A percentile compares a stretch with the other conserved stretches of the same genome.
Conservation (phyloP, 495 filamentous ascomycete genomes). For the Xylaria castorea region DNA sequence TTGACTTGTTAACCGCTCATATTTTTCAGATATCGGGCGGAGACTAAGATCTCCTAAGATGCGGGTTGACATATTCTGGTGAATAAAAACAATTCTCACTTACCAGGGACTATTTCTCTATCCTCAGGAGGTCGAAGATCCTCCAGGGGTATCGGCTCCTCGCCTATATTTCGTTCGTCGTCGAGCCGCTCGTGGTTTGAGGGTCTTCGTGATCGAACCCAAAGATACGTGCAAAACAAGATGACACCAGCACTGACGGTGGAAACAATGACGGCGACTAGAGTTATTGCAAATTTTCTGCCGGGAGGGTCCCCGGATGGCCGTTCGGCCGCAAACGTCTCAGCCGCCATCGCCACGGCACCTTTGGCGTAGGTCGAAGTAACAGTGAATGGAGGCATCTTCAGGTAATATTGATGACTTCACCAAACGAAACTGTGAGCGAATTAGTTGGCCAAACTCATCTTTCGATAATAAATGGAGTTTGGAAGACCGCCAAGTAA, state of each 20-base stretch:
- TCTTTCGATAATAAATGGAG: not conserved
- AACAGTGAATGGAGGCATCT: slow-evolving; percentile 1
- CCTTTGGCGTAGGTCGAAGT: not conserved
- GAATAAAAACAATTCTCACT: not conserved
- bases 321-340: not conserved
- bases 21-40: not conserved
- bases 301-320: not conserved
- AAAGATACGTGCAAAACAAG: not conserved
- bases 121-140: not conserved
- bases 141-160: slow-evolving; percentile 7
- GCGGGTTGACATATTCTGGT: not conserved
- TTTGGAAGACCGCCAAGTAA: not conserved
- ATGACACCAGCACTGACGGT: not conserved
- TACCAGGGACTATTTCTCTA: not conserved
- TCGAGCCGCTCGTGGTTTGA: not conserved
- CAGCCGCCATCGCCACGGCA: not conserved
- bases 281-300: not conserved
- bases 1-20: slow-evolving; percentile 1
- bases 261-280: not conserved
- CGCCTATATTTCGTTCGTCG: not conserved
- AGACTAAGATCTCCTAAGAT: not conserved
- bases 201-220: not conserved
- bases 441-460: not conserved
- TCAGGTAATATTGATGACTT: not conserved
- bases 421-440: not conserved